A percentile compares a stretch with the other conserved stretches of the same genome.
Conservation (phyloP, 164 flowering plant species). For the Paratinospora sagittata region DNA sequence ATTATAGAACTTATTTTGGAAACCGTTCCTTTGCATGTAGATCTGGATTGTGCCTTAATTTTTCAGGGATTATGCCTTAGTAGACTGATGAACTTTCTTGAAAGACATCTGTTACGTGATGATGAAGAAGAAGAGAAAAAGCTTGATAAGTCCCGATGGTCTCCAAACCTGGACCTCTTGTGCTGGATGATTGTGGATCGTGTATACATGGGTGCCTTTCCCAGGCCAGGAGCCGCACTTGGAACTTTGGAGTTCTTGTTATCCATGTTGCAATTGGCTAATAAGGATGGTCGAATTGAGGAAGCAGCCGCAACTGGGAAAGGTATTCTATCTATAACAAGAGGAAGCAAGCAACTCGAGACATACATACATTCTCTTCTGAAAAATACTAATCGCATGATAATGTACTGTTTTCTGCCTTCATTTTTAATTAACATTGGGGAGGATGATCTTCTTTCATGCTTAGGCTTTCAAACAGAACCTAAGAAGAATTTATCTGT, state of each 20-base stretch:
- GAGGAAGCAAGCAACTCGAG: constrained; percentile 90
- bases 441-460: constrained; percentile 68
- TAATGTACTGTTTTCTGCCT: constrained; percentile 90
- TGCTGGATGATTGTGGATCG: constrained; percentile 98
- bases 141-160: constrained; percentile 90
- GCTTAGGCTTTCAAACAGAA: constrained; percentile 65
- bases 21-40: constrained; percentile 70
- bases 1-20: constrained; percentile 72
- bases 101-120: constrained; percentile 93
- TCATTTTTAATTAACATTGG: constrained; percentile 71
- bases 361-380: constrained; percentile 79
- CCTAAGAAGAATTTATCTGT: constrained; percentile 37
- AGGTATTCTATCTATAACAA: constrained; percentile 73
- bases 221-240: constrained; percentile 68
- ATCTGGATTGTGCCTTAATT: constrained; percentile 68
- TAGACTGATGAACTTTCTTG: constrained; percentile 88
- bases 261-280: constrained; percentile 91
- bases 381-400: constrained; percentile 86
- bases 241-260: constrained; percentile 83
- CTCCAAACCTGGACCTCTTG: constrained; percentile 73
- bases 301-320: constrained; percentile 70
- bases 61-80: constrained; percentile 94
- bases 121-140: constrained; percentile 93
- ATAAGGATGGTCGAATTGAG: constrained; percentile 95
- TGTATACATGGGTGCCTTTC: constrained; percentile 95